Evolutionary conservation across 2,329 filamentous ascomycete species (phyloP), one percentile per base, ranked within the genome.

Genomic region (Alternaria arborescens): DNA sequence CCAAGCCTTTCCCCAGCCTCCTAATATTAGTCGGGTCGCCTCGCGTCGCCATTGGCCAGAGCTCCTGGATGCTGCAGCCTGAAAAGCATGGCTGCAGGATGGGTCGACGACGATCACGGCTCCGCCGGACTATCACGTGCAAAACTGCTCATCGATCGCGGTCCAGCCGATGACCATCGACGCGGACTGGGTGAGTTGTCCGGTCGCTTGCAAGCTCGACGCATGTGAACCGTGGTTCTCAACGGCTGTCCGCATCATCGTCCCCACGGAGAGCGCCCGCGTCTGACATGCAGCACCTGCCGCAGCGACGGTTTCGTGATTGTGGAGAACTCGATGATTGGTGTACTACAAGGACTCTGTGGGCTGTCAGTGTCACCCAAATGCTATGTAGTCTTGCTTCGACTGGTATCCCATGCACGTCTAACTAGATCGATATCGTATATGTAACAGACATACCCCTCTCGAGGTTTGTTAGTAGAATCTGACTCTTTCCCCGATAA

Each of bases 1-100:
- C 57, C 61, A 58, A 59, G 52, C 61, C 62, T 56, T 61, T 66
- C 32, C 62, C 72, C 73, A 75, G 67, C 72, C 74, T 65, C 61
- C 67, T 50, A 36, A 51, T 64, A 72, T 71, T 61, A 48, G 57
- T 12, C 58, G 62, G 55, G 53, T 65, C 55, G 44, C 60, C 36
- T 11, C 62, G 62, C 58, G 58, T 63, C 55, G 46, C 60, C 32
- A 74, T 71, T 73, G 70, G 73, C 43, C 58, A 12, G 28, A 48
- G 53, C 58, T 58, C 44, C 16, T 20, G 50, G 32, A 59, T 53
- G 43, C 57, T 47, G 55, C 66, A 55, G 60, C 55, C 58, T 47
- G 50, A 59, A 64, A 57, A 41, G 53, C 61, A 61, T 58, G 59
- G 60, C 59, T 58, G 47, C 60, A 32, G 51, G 10, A 42, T 60